Evolutionary conservation across 345 rosid genomes (phyloP).

Genomic region (Hibiscus syriacus): DNA sequence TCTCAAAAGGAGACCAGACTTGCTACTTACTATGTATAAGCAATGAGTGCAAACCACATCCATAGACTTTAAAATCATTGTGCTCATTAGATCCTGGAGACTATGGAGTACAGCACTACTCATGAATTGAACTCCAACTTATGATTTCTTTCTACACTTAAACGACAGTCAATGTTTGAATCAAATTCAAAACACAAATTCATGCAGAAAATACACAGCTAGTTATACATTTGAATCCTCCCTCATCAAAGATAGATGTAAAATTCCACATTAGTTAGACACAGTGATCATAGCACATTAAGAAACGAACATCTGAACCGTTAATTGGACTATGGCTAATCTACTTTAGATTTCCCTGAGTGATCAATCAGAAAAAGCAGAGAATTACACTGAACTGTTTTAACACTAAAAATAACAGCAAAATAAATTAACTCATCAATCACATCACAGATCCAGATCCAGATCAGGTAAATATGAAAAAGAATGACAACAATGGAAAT

Average conservation of each 20-base stretch:
- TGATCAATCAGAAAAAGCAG: background rate
- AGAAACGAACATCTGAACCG: background rate
- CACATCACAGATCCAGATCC: background rate
- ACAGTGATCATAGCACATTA: background rate
- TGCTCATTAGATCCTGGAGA: background rate
- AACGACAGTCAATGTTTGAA: background rate
- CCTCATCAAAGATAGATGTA: background rate
- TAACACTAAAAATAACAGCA: background rate
- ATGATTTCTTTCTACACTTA: background rate
- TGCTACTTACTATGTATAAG: background rate
- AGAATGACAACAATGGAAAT: background rate
- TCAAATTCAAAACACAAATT: background rate
- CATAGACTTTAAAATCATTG: background rate
- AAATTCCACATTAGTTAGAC: background rate
- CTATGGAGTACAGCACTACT: background rate
- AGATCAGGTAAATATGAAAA: conserved; percentile 5
- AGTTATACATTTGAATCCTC: background rate
- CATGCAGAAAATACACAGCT: background rate
- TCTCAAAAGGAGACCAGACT: background rate
- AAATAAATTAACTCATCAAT: background rate
- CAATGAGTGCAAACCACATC: background rate
- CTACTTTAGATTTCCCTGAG: background rate
- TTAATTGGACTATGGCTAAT: background rate
- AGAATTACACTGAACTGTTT: background rate
- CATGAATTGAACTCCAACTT: background rate